These are phyloP conservation scores for Emergomyces pasteurianus DNA, from an alignment of 2,329 filamentous ascomycete genomes.

Conservation along the genomic window DNA sequence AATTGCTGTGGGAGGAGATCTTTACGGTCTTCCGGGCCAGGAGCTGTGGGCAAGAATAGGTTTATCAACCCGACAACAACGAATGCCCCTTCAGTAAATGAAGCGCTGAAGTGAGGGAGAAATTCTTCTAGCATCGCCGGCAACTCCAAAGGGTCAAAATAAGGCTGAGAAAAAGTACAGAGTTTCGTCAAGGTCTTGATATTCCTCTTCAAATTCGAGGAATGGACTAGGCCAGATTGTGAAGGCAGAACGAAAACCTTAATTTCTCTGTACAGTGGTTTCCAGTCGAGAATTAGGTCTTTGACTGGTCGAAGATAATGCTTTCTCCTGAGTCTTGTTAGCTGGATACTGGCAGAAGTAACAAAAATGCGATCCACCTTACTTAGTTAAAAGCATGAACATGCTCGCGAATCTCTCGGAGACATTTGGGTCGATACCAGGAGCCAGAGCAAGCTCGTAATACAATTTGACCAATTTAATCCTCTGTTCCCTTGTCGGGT, in stretches of 20 bases:
- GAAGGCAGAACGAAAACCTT: slow-evolving; percentile 80
- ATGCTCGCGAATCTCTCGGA: slow-evolving; percentile 91
- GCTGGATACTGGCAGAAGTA: slow-evolving; percentile 14
- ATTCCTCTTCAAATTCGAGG: slow-evolving; percentile 52
- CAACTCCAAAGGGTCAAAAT: slow-evolving; percentile 81
- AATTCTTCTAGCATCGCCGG: slow-evolving; percentile 71
- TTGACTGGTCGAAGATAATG: slow-evolving; percentile 87
- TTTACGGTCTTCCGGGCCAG: slow-evolving; percentile 53
- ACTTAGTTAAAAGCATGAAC: slow-evolving; percentile 95
- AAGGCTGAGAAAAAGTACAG: slow-evolving; percentile 78
- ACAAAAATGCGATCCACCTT: slow-evolving; percentile 24
- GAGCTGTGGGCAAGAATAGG: slow-evolving; percentile 69
- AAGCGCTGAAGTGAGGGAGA: slow-evolving; percentile 81
- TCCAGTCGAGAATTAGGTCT: slow-evolving; percentile 88
- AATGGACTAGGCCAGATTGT: slow-evolving; percentile 57
- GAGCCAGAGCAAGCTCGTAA: slow-evolving; percentile 84
- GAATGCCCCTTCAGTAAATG: slow-evolving; percentile 82
- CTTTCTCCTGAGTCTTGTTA: slow-evolving; percentile 54
- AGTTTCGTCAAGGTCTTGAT: slow-evolving; percentile 72
- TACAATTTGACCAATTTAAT: slow-evolving; percentile 80
- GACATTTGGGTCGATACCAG: slow-evolving; percentile 69
- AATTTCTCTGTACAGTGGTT: slow-evolving; percentile 80
- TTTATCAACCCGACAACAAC: slow-evolving; percentile 85
- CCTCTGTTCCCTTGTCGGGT: slow-evolving; percentile 74
- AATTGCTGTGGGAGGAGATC: slow-evolving; percentile 81